Percentiles rank a stretch among this genome's conserved stretches.
These are phyloP conservation scores for Arachis hypogaea DNA, from an alignment of 306 rosid species.

Conservation along the genomic window DNA sequence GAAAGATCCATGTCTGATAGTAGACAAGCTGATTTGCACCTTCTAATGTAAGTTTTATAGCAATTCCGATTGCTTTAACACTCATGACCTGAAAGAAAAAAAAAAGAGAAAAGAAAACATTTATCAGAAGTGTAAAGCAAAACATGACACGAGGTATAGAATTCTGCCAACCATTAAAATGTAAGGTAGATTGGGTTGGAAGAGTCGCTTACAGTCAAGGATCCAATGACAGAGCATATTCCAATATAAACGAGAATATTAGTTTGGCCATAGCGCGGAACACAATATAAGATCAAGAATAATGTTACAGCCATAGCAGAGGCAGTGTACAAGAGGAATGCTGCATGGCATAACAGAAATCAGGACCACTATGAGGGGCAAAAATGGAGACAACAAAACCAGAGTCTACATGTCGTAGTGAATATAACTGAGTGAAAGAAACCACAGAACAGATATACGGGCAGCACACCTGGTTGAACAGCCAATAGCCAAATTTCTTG, in stretches of 20 bases:
- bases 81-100: constrained; percentile 81
- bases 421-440: constrained; percentile 11
- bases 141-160: not conserved
- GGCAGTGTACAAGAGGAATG: constrained; percentile 79
- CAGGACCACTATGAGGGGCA: constrained; percentile 7
- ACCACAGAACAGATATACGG: not conserved
- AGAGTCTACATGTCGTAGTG: constrained; percentile 2
- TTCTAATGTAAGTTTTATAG: constrained; percentile 78
- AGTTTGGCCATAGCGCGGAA: constrained; percentile 83
- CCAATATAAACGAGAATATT: constrained; percentile 72
- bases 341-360: constrained; percentile 51
- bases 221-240: constrained; percentile 82
- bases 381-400: constrained; percentile 6
- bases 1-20: constrained; percentile 86
- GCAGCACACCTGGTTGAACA: constrained; percentile 70
- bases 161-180: not conserved
- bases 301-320: constrained; percentile 61
- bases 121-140: constrained; percentile 32
- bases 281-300: constrained; percentile 66
- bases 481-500: constrained; percentile 84
- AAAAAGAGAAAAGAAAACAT: not conserved
- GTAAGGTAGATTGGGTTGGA: not conserved
- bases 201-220: constrained; percentile 69
- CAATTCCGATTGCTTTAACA: constrained; percentile 82
- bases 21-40: constrained; percentile 65